These are phyloP conservation scores for Ettlia oleoabundans DNA, from an alignment of 139 green algal genomes.

Conservation along the genomic window DNA sequence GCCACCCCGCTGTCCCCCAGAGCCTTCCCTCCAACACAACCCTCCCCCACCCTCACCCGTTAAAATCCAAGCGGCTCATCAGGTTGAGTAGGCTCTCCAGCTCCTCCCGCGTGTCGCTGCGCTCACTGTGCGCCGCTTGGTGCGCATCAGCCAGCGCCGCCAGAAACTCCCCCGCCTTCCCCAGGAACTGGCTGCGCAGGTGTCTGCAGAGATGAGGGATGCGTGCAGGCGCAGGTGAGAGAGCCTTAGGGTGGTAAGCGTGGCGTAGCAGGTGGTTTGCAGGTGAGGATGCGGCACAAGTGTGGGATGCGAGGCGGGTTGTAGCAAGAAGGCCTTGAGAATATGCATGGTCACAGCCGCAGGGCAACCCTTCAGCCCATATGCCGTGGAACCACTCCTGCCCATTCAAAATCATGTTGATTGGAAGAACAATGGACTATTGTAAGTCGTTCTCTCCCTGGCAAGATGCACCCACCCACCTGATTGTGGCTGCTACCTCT, in stretches of 20 bases:
- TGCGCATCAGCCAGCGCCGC: constrained; percentile 49
- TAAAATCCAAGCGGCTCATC: constrained; percentile 62
- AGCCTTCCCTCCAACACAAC: too few species aligned
- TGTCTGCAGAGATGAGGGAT: not conserved
- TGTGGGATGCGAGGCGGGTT: too few species aligned
- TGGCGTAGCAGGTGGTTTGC: not conserved
- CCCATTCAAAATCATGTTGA: not conserved
- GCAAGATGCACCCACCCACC: constrained; percentile 16
- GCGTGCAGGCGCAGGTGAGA: not conserved
- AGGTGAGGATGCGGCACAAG: too few species aligned
- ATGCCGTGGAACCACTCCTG: not conserved
- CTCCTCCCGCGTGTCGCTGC: constrained; percentile 53
- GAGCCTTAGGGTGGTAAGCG: not conserved
- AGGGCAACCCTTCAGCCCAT: too few species aligned
- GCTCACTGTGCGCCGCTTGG: constrained; percentile 36
- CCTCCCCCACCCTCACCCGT: too few species aligned
- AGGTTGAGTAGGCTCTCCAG: constrained; percentile 60
- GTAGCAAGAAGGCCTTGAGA: not conserved
- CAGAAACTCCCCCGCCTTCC: constrained; percentile 33
- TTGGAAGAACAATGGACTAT: not conserved
- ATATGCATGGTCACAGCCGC: too few species aligned
- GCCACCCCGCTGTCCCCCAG: too few species aligned
- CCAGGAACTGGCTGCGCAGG: constrained; percentile 27
- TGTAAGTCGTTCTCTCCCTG: not conserved
- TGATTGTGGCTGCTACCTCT: constrained; percentile 2